Percentiles rank a stretch among this genome's conserved stretches.
phyloP scores from a whole-genome alignment of 352 stramenopile genomes.

The Globisporangium nunn region DNA sequence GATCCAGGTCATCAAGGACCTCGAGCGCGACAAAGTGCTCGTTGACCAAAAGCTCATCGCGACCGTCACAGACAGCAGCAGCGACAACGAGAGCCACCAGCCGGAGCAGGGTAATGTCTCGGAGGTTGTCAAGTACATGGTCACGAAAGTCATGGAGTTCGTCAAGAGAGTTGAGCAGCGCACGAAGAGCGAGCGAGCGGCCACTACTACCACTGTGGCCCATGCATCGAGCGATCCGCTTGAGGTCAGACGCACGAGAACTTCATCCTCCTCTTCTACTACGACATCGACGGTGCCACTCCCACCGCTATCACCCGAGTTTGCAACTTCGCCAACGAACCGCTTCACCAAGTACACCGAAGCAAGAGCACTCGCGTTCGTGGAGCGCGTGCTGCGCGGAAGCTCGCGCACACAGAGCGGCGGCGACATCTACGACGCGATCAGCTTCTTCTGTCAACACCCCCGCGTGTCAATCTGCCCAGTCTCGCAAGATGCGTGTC shows the following conservation, averaged over 20 bases:
- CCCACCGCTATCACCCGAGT: background rate
- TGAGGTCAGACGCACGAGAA: background rate
- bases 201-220: background rate
- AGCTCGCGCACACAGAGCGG: slow-evolving; percentile 69
- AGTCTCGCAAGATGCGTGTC: slow-evolving; percentile 52
- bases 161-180: slow-evolving; percentile 13
- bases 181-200: slow-evolving; percentile 2
- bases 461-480: slow-evolving; percentile 54
- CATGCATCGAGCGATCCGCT: background rate
- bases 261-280: background rate
- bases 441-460: slow-evolving; percentile 66
- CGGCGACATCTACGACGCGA: slow-evolving; percentile 77
- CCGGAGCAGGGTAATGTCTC: slow-evolving; percentile 34
- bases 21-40: slow-evolving; percentile 60
- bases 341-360: slow-evolving; percentile 35
- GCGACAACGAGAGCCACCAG: slow-evolving; percentile 8
- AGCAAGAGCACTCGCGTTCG: slow-evolving; percentile 51
- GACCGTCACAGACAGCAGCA: background rate
- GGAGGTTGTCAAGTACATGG: slow-evolving; percentile 55
- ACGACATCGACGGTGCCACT: too few relatives aligned
- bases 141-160: slow-evolving; percentile 40
- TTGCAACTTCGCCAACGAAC: slow-evolving; percentile 22
- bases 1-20: slow-evolving; percentile 72
- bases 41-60: slow-evolving; percentile 48
- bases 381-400: slow-evolving; percentile 60